Evolutionary conservation across 2,329 filamentous ascomycete genomes (phyloP), one percentile per base, ranked within the genome.

Genomic region (Neodidymelliopsis sp.): DNA sequence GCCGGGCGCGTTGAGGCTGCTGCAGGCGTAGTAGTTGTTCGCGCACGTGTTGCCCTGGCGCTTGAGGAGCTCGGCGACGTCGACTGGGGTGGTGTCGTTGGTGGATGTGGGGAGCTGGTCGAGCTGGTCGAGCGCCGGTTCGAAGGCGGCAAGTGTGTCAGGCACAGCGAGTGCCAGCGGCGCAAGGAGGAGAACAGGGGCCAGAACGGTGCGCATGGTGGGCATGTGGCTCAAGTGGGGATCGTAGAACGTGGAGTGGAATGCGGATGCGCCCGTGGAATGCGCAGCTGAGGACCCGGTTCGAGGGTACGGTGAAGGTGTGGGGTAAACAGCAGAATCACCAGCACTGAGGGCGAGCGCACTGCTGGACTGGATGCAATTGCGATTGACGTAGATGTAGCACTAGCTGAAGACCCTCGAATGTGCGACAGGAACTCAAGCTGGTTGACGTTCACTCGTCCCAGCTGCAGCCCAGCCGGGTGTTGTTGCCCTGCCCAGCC

Each of bases 11-110:
- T 79, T 80, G 28, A 84, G 66, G 50, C 76, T 75, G 23, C 73
- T 72, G 70, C 84, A 86, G 31, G 75, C 72, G 48, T 73, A 77
- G 71, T 82, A 84, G 47, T 75, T 76, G 15, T 63, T 70, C 6
- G 80, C 80, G 66, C 84, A 86, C 44, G 58, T 65, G 43, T 69
- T 70, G 50, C 53, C 60, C 43, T 77, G 72, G 43, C 75, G 67
- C 56, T 66, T 67, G 35, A 70, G 50, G 9, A 73, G 62, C 41
- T 69, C 63, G 24, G 59, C 44, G 22, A 35, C 38, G 35, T 63
- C 60, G 29, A 62, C 56, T 29, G 55, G 49, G 16, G 62, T 34
- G 4, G 62, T 66, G 23, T 57, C 52, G 53, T 70, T 66, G 58
- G 57, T 56, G 35, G 55, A 50, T 13, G 65, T 49, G 12, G 60